Base-by-base conservation (phyloP, 257 asterid species). In the Plantago elongata region DNA sequence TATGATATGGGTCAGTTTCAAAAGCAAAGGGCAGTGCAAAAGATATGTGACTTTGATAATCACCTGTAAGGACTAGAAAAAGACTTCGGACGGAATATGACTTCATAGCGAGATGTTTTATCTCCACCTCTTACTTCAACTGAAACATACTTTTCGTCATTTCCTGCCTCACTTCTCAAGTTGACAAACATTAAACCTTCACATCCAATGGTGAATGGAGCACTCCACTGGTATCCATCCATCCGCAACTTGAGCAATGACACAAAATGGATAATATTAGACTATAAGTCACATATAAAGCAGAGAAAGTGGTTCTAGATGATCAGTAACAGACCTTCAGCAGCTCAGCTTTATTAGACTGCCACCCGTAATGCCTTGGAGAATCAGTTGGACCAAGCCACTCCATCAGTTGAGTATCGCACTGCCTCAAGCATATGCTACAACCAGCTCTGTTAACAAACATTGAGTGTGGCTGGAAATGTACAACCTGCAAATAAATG, bases 51-150 rank as follows among this genome's bases (percentile, higher is more conserved):
- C 60, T 54, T 54, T 17, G 27, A 66, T 57, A 66, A 73, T 67
- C 66, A 92, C 99, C 99, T 93, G 94, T 84, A 93, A 75, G 99
- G 97, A 74, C 96, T 89, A 37, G 99, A 75, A 65, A 81, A 81
- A 42, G 90, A 81, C 70, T 64, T 68, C 46, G 95, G 97, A 18
- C 97, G 96, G 77, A 93, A 74, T 73, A 93, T 77, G 63, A 87
- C 90, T 77, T 93, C 97, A 74, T 75, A 80, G 71, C 79, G 84
- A 13, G 94, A 89, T 57, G 78, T 76, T 81, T 85, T 85, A 42
- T 92, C 79, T 63, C 96, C 97, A 55, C 95, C 90, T 77, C 95
- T 81, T 62, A 93, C 96, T 83, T 82, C 93, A 70, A 87, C 75
- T 72, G 83, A 78, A 64, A 89, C 74, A 76, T 70, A 61, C 79